A percentile compares a stretch with the other conserved stretches of the same genome.
These are phyloP conservation scores for Pseudozyma pruni DNA, from an alignment of 1,284 basidiomycete genomes.

Conservation along the genomic window DNA sequence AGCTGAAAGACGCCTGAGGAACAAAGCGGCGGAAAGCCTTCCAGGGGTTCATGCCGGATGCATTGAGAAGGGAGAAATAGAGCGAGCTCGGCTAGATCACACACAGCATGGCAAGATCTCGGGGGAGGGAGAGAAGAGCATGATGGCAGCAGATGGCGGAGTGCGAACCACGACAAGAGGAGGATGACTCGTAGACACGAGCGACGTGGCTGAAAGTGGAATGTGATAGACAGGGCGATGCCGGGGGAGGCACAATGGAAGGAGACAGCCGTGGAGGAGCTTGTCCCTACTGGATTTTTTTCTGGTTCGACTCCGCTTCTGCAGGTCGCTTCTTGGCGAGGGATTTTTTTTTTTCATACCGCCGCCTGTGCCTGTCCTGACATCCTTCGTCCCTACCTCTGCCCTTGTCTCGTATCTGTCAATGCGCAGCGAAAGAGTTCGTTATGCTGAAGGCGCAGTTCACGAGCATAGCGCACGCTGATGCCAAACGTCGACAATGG, in stretches of 20 bases:
- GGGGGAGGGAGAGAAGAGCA: background rate
- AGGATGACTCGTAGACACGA: conserved; percentile 5
- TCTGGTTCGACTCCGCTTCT: background rate
- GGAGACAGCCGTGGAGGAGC: background rate
- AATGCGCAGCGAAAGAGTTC: too few species aligned
- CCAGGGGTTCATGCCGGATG: background rate
- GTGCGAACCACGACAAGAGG: conserved; percentile 3
- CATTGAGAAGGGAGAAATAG: background rate
- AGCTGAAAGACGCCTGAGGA: conserved; percentile 11
- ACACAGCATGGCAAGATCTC: background rate
- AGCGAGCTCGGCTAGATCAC: conserved; percentile 17
- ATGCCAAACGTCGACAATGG: too few species aligned
- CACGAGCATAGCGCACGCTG: too few species aligned
- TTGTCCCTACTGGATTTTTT: too few species aligned
- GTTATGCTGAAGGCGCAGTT: too few species aligned
- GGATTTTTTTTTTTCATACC: background rate
- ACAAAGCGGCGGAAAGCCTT: background rate
- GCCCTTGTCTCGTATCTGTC: too few species aligned
- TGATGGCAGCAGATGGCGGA: conserved; percentile 9
- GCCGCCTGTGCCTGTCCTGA: too few species aligned
- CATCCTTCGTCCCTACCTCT: too few species aligned
- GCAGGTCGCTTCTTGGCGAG: conserved; percentile 5
- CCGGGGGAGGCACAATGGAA: background rate
- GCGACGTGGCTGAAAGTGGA: background rate
- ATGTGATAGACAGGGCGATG: background rate